These are phyloP conservation scores for Blastomyces percursus DNA, from an alignment of 2,329 filamentous ascomycete genomes.

Conservation along the genomic window DNA sequence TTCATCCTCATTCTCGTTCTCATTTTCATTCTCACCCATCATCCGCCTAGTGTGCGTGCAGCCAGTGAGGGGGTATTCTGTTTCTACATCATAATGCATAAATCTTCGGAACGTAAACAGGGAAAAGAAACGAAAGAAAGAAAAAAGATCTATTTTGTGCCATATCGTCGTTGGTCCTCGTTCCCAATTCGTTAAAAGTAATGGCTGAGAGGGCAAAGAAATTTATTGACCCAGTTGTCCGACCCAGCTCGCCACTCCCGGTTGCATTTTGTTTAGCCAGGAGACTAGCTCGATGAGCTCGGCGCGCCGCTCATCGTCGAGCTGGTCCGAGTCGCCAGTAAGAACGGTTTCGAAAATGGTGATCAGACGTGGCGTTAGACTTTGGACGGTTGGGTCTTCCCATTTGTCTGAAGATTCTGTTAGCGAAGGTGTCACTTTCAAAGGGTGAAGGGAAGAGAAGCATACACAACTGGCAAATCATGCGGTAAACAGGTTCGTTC, in stretches of 20 bases:
- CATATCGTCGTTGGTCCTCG: neutral
- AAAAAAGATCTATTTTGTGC: neutral
- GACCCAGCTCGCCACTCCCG: slow-evolving; percentile 28
- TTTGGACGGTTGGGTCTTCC: slow-evolving; percentile 36
- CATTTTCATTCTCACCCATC: neutral
- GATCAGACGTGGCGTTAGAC: slow-evolving; percentile 37
- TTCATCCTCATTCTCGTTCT: neutral
- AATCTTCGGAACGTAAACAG: neutral
- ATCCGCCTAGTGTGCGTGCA: neutral
- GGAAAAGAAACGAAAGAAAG: neutral
- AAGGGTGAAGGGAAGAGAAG: slow-evolving; percentile 17
- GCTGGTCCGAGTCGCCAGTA: slow-evolving; percentile 34
- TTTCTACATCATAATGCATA: neutral
- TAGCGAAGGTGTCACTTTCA: slow-evolving; percentile 9
- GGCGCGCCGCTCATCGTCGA: slow-evolving; percentile 38
- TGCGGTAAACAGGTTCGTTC: slow-evolving; percentile 86
- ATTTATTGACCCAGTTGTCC: slow-evolving; percentile 18
- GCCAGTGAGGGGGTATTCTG: neutral
- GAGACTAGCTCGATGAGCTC: slow-evolving; percentile 39
- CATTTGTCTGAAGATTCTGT: slow-evolving; percentile 30
- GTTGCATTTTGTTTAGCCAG: slow-evolving; percentile 38
- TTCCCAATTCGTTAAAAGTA: neutral
- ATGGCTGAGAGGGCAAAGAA: neutral
- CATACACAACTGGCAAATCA: slow-evolving; percentile 77
- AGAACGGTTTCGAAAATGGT: slow-evolving; percentile 40